Evolutionary conservation across 306 rosid species (phyloP).

Genomic region (Arachis hypogaea): DNA sequence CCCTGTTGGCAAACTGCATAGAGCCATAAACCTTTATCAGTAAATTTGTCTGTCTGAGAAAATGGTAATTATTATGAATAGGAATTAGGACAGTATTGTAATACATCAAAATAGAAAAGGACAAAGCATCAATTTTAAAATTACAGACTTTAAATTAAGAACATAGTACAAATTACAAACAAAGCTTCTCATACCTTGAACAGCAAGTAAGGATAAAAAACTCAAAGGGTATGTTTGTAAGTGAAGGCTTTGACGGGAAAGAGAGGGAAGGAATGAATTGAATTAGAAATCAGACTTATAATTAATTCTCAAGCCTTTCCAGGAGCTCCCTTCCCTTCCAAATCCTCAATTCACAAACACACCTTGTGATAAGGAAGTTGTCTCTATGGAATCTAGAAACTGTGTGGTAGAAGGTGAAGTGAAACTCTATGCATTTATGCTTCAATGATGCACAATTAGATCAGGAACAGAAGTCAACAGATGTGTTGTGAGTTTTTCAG

Average conservation of each 20-base stretch:
- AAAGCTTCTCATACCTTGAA: slow-evolving; percentile 25
- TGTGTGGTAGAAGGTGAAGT: slow-evolving; percentile 12
- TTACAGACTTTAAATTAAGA: slow-evolving; percentile 17
- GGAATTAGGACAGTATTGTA: slow-evolving; percentile 1
- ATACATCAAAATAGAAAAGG: slow-evolving; percentile 7
- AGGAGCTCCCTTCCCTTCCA: no score
- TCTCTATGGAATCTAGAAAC: slow-evolving; percentile 7
- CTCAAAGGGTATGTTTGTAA: no score
- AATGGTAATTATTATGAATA: slow-evolving; percentile 16
- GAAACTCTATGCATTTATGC: not conserved
- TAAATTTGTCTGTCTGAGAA: slow-evolving; percentile 25
- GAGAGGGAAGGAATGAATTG: no score
- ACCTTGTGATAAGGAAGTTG: slow-evolving; percentile 8
- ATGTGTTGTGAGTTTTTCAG: not conserved
- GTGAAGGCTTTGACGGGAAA: no score
- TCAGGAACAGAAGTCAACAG: slow-evolving; percentile 10
- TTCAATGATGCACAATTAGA: slow-evolving; percentile 28
- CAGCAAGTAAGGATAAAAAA: slow-evolving; percentile 15
- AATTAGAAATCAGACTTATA: no score
- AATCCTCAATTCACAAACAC: no score
- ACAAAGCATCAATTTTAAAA: not conserved
- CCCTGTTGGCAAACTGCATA: slow-evolving; percentile 53
- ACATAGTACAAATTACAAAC: not conserved
- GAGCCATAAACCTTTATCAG: slow-evolving; percentile 38
- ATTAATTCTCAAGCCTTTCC: no score